Conservation (phyloP, 768 basidiomycete genomes). For the Lactarius hatsudake region DNA sequence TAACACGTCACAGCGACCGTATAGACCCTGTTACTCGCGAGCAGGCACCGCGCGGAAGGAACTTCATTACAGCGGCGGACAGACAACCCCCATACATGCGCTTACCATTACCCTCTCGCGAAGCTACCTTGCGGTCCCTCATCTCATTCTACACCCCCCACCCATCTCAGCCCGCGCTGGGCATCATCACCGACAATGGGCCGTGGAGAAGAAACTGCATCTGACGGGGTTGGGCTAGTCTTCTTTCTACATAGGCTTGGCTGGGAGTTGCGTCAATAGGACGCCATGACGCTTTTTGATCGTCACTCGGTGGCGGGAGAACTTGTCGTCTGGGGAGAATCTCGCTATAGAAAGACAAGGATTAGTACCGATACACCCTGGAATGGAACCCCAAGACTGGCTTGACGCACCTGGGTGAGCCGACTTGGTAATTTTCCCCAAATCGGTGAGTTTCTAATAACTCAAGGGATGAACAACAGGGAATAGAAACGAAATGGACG, state of each 20-base stretch:
- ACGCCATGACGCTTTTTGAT: conserved; percentile 92
- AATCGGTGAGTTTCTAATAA: conserved; percentile 76
- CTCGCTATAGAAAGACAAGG: conserved; percentile 57
- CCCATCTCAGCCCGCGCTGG: background rate
- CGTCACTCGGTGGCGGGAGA: conserved; percentile 94
- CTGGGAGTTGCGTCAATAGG: conserved; percentile 85
- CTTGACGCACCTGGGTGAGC: conserved; percentile 84
- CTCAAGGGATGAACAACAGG: background rate
- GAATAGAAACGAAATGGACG: background rate
- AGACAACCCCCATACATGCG: conserved; percentile 13
- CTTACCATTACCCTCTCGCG: conserved; percentile 4
- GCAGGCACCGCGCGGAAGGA: background rate
- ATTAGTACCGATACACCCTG: background rate
- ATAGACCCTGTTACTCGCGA: conserved; percentile 1
- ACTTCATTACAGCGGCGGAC: background rate
- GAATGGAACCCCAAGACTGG: too few relatives aligned
- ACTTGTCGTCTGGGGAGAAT: conserved; percentile 99
- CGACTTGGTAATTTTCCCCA: conserved; percentile 85
- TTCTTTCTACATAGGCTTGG: conserved; percentile 69
- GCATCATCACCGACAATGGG: background rate
- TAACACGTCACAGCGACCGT: background rate
- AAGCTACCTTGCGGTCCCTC: conserved; percentile 7
- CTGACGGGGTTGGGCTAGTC: background rate
- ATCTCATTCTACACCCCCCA: background rate
- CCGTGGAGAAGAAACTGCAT: background rate